Evolutionary conservation across 192 early-diverging fungal species (phyloP).

Genomic region (Bifiguratus adelaidae): DNA sequence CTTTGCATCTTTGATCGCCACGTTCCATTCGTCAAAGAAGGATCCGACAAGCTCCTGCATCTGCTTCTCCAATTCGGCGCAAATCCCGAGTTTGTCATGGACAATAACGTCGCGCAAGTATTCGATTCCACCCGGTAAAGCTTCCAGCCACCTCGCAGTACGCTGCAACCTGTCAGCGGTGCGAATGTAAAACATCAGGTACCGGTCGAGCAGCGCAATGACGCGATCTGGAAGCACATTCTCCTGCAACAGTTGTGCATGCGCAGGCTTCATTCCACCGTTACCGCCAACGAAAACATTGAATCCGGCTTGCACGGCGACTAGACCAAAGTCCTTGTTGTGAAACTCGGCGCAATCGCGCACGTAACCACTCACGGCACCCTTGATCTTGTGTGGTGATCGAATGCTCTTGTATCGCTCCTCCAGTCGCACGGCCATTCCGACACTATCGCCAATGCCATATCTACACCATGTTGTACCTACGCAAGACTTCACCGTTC

Average conservation of each 20-base stretch:
- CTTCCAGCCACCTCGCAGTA: constrained; percentile 61
- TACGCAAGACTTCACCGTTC: constrained; percentile 62
- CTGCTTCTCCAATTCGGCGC: constrained; percentile 50
- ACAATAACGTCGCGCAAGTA: constrained; percentile 47
- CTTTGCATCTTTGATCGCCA: constrained; percentile 46
- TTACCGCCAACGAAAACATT: constrained; percentile 62
- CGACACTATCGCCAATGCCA: constrained; percentile 55
- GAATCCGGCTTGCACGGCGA: constrained; percentile 62
- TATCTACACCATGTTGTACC: constrained; percentile 59
- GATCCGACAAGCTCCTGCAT: constrained; percentile 46
- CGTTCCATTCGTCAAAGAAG: constrained; percentile 55
- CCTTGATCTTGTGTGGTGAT: constrained; percentile 59
- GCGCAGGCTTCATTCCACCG: constrained; percentile 54
- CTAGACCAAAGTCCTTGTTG: constrained; percentile 41
- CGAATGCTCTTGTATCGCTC: constrained; percentile 59
- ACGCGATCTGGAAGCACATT: constrained; percentile 38
- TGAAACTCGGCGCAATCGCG: constrained; percentile 49
- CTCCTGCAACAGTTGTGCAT: constrained; percentile 43
- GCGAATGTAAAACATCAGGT: constrained; percentile 60
- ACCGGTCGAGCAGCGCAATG: constrained; percentile 50
- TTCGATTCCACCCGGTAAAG: constrained; percentile 54
- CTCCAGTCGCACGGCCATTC: constrained; percentile 51
- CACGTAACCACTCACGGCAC: constrained; percentile 56
- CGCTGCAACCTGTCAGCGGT: constrained; percentile 52
- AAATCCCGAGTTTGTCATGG: constrained; percentile 54